Conservation (phyloP, 2,329 filamentous ascomycete genomes). For the Clonostachys byssicola region DNA sequence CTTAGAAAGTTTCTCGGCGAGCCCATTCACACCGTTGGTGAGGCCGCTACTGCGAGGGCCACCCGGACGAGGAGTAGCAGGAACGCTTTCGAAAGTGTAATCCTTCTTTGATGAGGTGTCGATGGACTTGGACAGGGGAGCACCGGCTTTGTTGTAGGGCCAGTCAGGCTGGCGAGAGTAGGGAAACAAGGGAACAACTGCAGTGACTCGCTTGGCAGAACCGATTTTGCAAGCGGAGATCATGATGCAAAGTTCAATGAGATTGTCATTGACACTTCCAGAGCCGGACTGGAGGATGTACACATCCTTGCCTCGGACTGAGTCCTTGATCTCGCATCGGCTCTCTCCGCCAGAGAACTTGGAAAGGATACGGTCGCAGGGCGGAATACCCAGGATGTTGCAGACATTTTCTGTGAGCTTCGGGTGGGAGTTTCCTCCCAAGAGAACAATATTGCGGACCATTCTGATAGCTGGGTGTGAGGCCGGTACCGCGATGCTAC, state of each 20-base stretch:
- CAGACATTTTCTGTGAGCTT: constrained; percentile 82
- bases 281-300: constrained; percentile 96
- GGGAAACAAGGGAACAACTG: constrained; percentile 90
- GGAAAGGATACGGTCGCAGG: constrained; percentile 75
- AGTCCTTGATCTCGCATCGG: constrained; percentile 92
- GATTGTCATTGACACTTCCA: constrained; percentile 90
- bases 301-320: constrained; percentile 95
- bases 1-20: constrained; percentile 72
- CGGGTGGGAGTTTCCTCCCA: constrained; percentile 91
- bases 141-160: constrained; percentile 93
- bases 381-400: constrained; percentile 82
- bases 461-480: constrained; percentile 40
- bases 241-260: constrained; percentile 96
- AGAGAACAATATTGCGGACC: constrained; percentile 92
- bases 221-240: constrained; percentile 97
- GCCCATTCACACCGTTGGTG: constrained; percentile 60
- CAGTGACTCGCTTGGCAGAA: constrained; percentile 88
- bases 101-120: constrained; percentile 39
- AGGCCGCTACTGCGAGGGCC: constrained; percentile 63
- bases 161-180: constrained; percentile 96
- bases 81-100: constrained; percentile 90
- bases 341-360: constrained; percentile 97
- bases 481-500: constrained; percentile 2
- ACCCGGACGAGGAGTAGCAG: constrained; percentile 75
- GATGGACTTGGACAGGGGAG: constrained; percentile 71